A percentile compares a stretch with the other conserved stretches of the same genome.
Evolutionary conservation across 441 rosid species (phyloP).

Genomic region (Eutrema salsugineum): DNA sequence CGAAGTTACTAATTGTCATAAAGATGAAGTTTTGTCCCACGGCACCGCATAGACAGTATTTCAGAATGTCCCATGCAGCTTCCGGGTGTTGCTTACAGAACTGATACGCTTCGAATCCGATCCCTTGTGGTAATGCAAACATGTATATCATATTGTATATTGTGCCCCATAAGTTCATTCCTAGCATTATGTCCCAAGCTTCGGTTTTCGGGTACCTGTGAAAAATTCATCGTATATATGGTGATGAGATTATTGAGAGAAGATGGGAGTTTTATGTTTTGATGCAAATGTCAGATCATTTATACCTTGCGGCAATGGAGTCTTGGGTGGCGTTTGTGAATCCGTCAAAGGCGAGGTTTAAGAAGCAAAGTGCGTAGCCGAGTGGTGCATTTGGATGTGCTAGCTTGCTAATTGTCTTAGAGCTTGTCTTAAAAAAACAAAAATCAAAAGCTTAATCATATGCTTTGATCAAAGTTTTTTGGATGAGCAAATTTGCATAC

Average conservation of each 20-base stretch:
- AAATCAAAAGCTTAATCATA: background rate
- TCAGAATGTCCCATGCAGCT: slow-evolving; percentile 84
- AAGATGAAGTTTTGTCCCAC: slow-evolving; percentile 97
- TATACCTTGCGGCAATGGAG: slow-evolving; percentile 70
- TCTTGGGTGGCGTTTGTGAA: slow-evolving; percentile 98
- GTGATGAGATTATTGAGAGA: background rate
- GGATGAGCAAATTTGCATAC: slow-evolving; percentile 30
- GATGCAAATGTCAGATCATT: background rate
- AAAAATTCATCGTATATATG: background rate
- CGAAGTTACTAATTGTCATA: slow-evolving; percentile 85
- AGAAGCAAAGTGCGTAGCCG: slow-evolving; percentile 85
- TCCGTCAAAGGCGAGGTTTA: slow-evolving; percentile 94
- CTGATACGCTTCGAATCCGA: slow-evolving; percentile 64
- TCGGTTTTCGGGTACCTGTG: slow-evolving; percentile 78
- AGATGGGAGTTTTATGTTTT: background rate
- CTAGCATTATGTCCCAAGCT: slow-evolving; percentile 97
- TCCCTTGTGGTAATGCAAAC: slow-evolving; percentile 79
- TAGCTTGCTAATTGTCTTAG: slow-evolving; percentile 86
- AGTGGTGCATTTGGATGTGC: slow-evolving; percentile 96
- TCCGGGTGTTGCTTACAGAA: slow-evolving; percentile 91
- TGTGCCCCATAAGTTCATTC: slow-evolving; percentile 97
- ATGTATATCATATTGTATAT: slow-evolving; percentile 84
- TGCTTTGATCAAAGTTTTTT: background rate
- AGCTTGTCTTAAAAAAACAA: slow-evolving; percentile 62
- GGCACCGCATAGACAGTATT: slow-evolving; percentile 88